Evolutionary conservation across 2,329 filamentous ascomycete species (phyloP), one percentile per base, ranked within the genome.

Genomic region (Colletotrichum eleusines): DNA sequence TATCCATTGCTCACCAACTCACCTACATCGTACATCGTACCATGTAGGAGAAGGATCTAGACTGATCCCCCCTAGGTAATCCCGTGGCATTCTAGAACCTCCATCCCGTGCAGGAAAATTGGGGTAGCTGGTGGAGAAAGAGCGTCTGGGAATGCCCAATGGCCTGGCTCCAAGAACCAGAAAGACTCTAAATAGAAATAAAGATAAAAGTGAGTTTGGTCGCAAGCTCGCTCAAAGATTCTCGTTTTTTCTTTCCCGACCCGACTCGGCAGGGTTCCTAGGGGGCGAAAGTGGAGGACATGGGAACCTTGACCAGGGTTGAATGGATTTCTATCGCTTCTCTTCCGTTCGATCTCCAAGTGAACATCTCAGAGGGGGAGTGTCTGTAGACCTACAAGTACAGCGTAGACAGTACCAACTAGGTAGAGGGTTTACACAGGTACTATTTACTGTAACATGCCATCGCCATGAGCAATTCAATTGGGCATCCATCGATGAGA

Each of bases 71-170:
- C 53, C n/a, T n/a, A n/a, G n/a, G 18, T 35, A 50, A 48, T 69
- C 58, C 63, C 31, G 31, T 46, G 58, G 64, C 53, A 60, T 71
- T 63, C 53, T 59, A 23, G 69, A 69, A 68, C 54, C 31, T 53
- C n/a, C 64, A 58, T 71, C 58, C 28, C 33, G 58, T 59, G 51
- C 44, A 46, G 57, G 35, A 68, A 63, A 63, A 63, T 63, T 55
- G 69, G 64, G 46, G 58, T 54, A 59, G 23, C 38, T 42, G n/a
- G 64, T 71, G 64, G 64, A 23, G 64, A 63, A 68, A 16, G 16
- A 16, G 51, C 33, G 23, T 51, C 23, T 50, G 40, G 31, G 14
- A 46, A 33, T 54, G 59, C 46, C 63, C 63, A 71, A 58, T 67
- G 51, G 68, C 46, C 63, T 53, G 35, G 20, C 23, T 31, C 58